phyloP scores from a whole-genome alignment of 352 stramenopile species.

The Globisporangium camurandrum region DNA sequence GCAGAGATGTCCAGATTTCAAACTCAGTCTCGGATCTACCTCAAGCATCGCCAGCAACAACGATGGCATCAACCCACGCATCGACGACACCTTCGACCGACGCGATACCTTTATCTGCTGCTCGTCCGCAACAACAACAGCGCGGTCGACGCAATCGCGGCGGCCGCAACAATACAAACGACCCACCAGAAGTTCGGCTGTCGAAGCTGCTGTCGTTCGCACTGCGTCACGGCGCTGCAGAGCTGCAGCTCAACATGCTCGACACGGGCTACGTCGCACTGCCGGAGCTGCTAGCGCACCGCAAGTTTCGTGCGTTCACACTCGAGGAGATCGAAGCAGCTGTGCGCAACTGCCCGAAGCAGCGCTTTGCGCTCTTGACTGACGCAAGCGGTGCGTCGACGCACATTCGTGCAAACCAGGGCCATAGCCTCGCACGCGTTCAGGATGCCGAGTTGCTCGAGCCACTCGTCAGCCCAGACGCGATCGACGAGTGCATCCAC shows the following conservation, averaged over 20 bases:
- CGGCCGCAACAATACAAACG: conserved; percentile 14
- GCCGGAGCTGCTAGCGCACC: conserved; percentile 35
- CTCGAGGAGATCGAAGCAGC: conserved; percentile 57
- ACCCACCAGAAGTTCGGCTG: conserved; percentile 51
- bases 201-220: conserved; percentile 76
- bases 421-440: conserved; percentile 60
- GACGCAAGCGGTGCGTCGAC: conserved; percentile 26
- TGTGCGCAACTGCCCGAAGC: conserved; percentile 63
- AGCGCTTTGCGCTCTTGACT: conserved; percentile 62
- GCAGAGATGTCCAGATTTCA: too few relatives aligned
- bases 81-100: neutral
- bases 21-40: too few relatives aligned
- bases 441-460: conserved; percentile 65
- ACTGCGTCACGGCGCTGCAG: conserved; percentile 61
- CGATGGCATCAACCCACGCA: neutral
- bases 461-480: conserved; percentile 37
- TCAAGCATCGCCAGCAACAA: too few relatives aligned
- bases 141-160: neutral
- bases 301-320: conserved; percentile 41
- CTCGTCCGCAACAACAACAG: neutral
- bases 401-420: conserved; percentile 81
- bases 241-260: conserved; percentile 63
- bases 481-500: conserved; percentile 58
- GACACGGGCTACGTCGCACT: conserved; percentile 62
- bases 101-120: neutral